These are phyloP conservation scores for Trichoderma gracile DNA, from an alignment of 2,329 filamentous ascomycete genomes.

Conservation along the genomic window DNA sequence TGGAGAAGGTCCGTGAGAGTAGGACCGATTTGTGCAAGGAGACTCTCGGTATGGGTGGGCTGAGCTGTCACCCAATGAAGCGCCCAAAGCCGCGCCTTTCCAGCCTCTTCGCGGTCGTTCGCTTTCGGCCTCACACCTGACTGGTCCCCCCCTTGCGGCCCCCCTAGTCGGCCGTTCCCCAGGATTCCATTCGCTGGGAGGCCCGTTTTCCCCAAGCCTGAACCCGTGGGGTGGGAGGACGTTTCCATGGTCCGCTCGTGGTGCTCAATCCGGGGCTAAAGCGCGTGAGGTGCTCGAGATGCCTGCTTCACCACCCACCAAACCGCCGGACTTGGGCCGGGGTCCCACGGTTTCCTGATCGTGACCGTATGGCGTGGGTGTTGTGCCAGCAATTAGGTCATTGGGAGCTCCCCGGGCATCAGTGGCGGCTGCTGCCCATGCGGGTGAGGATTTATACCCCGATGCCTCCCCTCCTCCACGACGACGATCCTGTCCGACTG, in stretches of 20 bases:
- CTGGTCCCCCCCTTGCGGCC: background rate
- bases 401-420: constrained; percentile 2
- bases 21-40: constrained; percentile 22
- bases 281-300: background rate
- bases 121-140: constrained; percentile 14
- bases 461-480: background rate
- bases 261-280: constrained; percentile 6
- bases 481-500: constrained; percentile 1
- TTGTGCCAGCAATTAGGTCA: constrained; percentile 15
- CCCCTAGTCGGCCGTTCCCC: background rate
- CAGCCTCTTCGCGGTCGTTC: no score
- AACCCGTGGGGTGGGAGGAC: constrained; percentile 17
- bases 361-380: constrained; percentile 18
- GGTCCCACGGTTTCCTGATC: constrained; percentile 17
- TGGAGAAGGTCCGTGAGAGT: constrained; percentile 21
- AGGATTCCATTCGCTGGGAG: constrained; percentile 4
- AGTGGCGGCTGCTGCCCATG: constrained; percentile 11
- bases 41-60: constrained; percentile 19
- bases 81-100: background rate
- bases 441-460: constrained; percentile 22
- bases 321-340: constrained; percentile 22
- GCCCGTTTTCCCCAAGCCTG: constrained; percentile 12
- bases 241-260: background rate
- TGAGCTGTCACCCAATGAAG: constrained; percentile 13
- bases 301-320: constrained; percentile 16